A percentile compares a stretch with the other conserved stretches of the same genome.
phyloP scores from a whole-genome alignment of 306 rosid genomes.

The Glycyrrhiza uralensis region DNA sequence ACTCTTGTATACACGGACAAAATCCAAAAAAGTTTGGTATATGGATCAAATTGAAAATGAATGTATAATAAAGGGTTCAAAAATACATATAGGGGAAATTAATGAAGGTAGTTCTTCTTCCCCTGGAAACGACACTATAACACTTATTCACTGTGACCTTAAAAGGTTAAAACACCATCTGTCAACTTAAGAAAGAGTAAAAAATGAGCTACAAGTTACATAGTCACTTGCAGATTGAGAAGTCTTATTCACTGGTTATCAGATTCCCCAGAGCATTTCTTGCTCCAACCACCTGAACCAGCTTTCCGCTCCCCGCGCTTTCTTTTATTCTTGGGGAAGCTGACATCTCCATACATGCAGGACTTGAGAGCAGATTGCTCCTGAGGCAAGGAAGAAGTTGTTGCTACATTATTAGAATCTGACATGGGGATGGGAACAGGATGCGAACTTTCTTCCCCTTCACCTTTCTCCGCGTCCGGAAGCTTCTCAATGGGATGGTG shows the following conservation, averaged over 20 bases:
- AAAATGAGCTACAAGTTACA: neutral
- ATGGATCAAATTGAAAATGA: neutral
- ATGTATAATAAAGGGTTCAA: neutral
- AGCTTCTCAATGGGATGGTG: constrained; percentile 32
- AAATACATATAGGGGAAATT: neutral
- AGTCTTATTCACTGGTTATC: constrained; percentile 54
- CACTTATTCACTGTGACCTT: neutral
- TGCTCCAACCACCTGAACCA: constrained; percentile 75
- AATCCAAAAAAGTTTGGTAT: neutral
- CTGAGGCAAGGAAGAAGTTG: constrained; percentile 31
- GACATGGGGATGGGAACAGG: constrained; percentile 33
- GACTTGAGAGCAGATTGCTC: constrained; percentile 57
- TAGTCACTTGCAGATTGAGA: neutral
- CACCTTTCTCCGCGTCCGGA: constrained; percentile 36
- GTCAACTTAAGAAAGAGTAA: neutral
- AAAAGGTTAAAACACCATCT: neutral
- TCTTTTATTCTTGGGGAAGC: constrained; percentile 60
- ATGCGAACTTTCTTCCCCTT: constrained; percentile 37
- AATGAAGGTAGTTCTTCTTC: neutral
- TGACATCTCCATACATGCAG: constrained; percentile 51
- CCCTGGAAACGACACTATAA: neutral
- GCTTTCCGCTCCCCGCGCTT: constrained; percentile 91
- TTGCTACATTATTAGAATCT: constrained; percentile 34
- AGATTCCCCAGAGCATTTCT: constrained; percentile 65
- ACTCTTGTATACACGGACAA: neutral